A percentile compares a stretch with the other conserved stretches of the same genome.
These are phyloP conservation scores for Sporisorium iseilematis-ciliati DNA, from an alignment of 1,284 basidiomycete species.

Conservation along the genomic window DNA sequence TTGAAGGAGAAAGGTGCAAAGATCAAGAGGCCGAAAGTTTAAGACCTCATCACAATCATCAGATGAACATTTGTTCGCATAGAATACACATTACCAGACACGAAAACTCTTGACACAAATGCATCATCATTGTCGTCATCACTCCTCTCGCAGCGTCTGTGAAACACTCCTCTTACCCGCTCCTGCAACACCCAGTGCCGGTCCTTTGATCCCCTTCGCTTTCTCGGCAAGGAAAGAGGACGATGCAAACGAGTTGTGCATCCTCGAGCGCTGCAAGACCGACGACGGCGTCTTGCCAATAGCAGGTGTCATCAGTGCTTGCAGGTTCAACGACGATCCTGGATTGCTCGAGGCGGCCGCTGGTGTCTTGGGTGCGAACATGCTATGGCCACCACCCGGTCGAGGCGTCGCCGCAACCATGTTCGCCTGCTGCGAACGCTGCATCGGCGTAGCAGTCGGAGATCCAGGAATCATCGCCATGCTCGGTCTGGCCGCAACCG, in stretches of 20 bases:
- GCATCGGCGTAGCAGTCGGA: slow-evolving; percentile 27
- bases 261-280: slow-evolving; percentile 43
- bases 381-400: slow-evolving; percentile 12
- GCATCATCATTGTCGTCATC: slow-evolving; percentile 1
- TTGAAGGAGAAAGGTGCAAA: slow-evolving; percentile 26
- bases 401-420: slow-evolving; percentile 36
- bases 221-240: slow-evolving; percentile 31
- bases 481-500: slow-evolving; percentile 12
- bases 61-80: too few relatives aligned
- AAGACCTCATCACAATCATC: neutral
- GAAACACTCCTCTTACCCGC: slow-evolving; percentile 25
- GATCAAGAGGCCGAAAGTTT: slow-evolving; percentile 34
- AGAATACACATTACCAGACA: neutral
- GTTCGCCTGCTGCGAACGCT: slow-evolving; percentile 19
- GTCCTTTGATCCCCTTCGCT: slow-evolving; percentile 29
- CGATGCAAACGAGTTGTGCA: slow-evolving; percentile 43
- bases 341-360: slow-evolving; percentile 6
- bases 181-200: slow-evolving; percentile 11
- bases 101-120: slow-evolving; percentile 4
- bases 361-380: slow-evolving; percentile 33
- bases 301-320: slow-evolving; percentile 46
- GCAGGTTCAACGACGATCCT: slow-evolving; percentile 26
- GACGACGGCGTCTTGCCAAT: slow-evolving; percentile 43
- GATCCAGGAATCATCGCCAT: slow-evolving; percentile 25
- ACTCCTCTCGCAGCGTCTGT: slow-evolving; percentile 15